A percentile compares a stretch with the other conserved stretches of the same genome.
phyloP scores from a whole-genome alignment of 2,329 filamentous ascomycete species.

The Colletotrichum tabaci region DNA sequence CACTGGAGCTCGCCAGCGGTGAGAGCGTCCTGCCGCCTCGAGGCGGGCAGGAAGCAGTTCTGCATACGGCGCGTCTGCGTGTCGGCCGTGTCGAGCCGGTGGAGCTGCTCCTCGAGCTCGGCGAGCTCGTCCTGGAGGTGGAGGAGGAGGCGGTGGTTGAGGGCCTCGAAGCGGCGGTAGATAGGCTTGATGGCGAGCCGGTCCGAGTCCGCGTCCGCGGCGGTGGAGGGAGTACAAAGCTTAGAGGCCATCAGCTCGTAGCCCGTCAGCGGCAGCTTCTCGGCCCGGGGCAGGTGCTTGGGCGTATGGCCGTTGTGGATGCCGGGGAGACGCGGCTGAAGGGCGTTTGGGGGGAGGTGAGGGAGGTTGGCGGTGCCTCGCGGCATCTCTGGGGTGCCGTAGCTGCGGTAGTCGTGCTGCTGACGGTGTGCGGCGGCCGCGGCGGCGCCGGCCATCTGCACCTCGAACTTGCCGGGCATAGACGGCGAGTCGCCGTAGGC shows the following conservation, averaged over 20 bases:
- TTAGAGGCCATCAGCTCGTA: conserved; percentile 75
- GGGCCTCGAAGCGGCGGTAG: conserved; percentile 85
- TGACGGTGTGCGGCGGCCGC: conserved; percentile 1
- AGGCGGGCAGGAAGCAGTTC: conserved; percentile 68
- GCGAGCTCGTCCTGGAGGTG: conserved; percentile 89
- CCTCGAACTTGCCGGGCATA: conserved; percentile 30
- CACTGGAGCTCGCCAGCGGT: conserved; percentile 70
- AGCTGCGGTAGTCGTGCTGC: conserved; percentile 47
- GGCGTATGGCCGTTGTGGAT: conserved; percentile 48
- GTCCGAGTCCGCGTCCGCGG: conserved; percentile 11
- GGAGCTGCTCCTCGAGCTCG: conserved; percentile 85
- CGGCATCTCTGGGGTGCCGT: conserved; percentile 61
- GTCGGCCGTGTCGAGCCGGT: conserved; percentile 74
- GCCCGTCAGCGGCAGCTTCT: conserved; percentile 65
- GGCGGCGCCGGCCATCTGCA: conserved; percentile 33
- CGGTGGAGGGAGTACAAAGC: conserved; percentile 49
- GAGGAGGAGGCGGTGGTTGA: conserved; percentile 87
- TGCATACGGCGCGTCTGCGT: conserved; percentile 62
- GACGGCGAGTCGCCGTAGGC: conserved; percentile 48
- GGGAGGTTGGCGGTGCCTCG: conserved; percentile 55
- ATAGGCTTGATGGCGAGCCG: conserved; percentile 67
- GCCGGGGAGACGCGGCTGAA: conserved; percentile 54
- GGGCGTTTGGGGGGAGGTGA: conserved; percentile 53
- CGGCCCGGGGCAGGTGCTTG: conserved; percentile 55
- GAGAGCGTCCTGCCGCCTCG: conserved; percentile 69